Evolutionary conservation across 2,329 filamentous ascomycete species (phyloP).

Genomic region (Aureobasidium sp.): DNA sequence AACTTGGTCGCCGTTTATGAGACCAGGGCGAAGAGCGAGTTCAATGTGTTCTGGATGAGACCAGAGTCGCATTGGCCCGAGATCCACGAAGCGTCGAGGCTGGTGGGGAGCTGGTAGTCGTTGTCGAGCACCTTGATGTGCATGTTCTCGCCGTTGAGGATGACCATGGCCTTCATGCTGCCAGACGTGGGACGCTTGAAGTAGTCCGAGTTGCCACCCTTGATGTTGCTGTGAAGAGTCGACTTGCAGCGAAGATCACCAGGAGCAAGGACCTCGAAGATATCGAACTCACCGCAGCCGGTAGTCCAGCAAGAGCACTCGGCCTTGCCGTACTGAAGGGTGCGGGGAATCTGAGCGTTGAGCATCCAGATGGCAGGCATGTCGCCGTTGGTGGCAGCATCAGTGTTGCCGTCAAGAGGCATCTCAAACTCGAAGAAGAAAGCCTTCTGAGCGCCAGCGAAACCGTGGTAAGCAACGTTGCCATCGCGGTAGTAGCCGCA

Average conservation of each 20-base stretch:
- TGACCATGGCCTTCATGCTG: constrained; percentile 57
- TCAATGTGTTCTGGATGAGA: constrained; percentile 27
- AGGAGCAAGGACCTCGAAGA: constrained; percentile 62
- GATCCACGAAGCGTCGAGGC: constrained; percentile 30
- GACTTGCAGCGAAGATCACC: constrained; percentile 63
- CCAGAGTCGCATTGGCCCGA: constrained; percentile 30
- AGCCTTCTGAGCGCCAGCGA: constrained; percentile 61
- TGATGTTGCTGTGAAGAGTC: constrained; percentile 57
- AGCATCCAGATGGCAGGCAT: constrained; percentile 72
- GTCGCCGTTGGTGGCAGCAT: constrained; percentile 33
- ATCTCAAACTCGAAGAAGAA: constrained; percentile 70
- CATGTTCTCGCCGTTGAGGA: constrained; percentile 51
- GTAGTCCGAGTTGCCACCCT: constrained; percentile 64
- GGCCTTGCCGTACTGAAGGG: constrained; percentile 57
- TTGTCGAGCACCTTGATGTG: constrained; percentile 48
- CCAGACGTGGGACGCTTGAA: constrained; percentile 57
- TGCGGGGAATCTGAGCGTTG: constrained; percentile 65
- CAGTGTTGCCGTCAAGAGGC: constrained; percentile 52
- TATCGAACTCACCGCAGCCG: constrained; percentile 69
- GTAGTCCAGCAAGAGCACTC: constrained; percentile 65
- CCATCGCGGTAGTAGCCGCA: constrained; percentile 31
- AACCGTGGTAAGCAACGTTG: constrained; percentile 55
- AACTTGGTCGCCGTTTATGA: neutral
- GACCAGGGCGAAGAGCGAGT: constrained; percentile 32
- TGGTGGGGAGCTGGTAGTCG: constrained; percentile 31